These are phyloP conservation scores for Mariannaea sp. DNA, from an alignment of 2,329 filamentous ascomycete species.

Conservation along the genomic window DNA sequence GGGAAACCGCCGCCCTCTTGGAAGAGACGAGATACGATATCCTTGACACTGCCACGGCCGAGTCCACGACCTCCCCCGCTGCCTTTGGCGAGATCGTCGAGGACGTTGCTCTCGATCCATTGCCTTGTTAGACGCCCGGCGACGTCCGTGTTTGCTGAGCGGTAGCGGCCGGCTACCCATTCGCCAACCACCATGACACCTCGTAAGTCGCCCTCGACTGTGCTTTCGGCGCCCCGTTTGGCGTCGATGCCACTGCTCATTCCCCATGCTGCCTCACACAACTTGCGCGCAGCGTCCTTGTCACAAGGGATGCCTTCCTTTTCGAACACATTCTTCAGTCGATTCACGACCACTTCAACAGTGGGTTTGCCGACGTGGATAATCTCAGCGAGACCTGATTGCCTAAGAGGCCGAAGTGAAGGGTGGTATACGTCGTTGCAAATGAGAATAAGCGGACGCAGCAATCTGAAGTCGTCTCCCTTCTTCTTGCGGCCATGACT, in stretches of 20 bases:
- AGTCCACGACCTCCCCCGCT: constrained; percentile 73
- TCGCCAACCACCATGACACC: constrained; percentile 86
- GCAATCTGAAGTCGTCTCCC: constrained; percentile 82
- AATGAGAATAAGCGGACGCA: constrained; percentile 88
- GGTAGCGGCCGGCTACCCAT: constrained; percentile 78
- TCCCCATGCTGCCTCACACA: constrained; percentile 84
- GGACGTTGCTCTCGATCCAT: constrained; percentile 76
- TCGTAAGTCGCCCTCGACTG: constrained; percentile 74
- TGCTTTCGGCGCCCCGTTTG: constrained; percentile 68
- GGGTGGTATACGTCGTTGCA: constrained; percentile 98
- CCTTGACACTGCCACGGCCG: constrained; percentile 72
- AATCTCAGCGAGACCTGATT: constrained; percentile 83
- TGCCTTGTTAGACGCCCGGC: constrained; percentile 65
- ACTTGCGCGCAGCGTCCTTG: constrained; percentile 81
- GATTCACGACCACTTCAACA: constrained; percentile 80
- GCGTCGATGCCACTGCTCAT: constrained; percentile 74
- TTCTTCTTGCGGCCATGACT: constrained; percentile 59
- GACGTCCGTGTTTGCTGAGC: constrained; percentile 50
- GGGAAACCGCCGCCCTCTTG: constrained; percentile 79
- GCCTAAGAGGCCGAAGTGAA: constrained; percentile 82
- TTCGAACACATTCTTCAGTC: constrained; percentile 83
- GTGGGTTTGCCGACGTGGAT: constrained; percentile 90
- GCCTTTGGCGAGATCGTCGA: constrained; percentile 69
- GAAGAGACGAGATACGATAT: constrained; percentile 79
- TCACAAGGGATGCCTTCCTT: constrained; percentile 90